These are phyloP conservation scores for Fagopyrum homotropicum DNA, from an alignment of 148 eudicot genomes.

Conservation along the genomic window DNA sequence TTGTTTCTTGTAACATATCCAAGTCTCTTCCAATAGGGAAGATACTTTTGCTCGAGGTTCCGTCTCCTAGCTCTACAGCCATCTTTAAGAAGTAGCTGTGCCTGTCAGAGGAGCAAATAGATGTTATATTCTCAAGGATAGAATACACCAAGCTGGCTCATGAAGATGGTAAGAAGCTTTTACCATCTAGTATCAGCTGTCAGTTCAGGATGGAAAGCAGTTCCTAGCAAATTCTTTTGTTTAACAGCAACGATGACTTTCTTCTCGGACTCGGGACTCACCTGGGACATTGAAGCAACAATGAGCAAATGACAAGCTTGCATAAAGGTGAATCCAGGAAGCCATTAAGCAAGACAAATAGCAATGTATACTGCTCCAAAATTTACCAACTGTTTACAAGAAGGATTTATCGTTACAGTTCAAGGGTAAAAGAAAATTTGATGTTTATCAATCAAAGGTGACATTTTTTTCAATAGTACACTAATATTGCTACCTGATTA, in stretches of 20 bases:
- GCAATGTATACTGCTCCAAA: not conserved
- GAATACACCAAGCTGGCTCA: not conserved
- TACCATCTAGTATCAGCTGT: conserved; percentile 91
- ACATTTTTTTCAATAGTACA: not conserved
- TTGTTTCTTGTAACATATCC: conserved; percentile 4
- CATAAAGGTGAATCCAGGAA: not conserved
- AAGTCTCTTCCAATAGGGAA: not conserved
- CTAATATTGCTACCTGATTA: not conserved
- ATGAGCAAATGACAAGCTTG: not conserved
- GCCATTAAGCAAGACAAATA: not conserved
- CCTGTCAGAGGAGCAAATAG: conserved; percentile 33
- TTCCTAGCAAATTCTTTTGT: conserved; percentile 80
- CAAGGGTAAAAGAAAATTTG: not conserved
- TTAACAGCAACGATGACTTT: conserved; percentile 88
- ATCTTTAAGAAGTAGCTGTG: conserved; percentile 87
- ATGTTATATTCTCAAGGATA: not conserved
- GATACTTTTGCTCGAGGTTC: conserved; percentile 14
- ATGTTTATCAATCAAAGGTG: not conserved
- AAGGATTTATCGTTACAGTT: not conserved
- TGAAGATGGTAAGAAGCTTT: not conserved
- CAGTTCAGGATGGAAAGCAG: conserved; percentile 95
- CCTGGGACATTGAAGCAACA: conserved; percentile 29
- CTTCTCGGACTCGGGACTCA: conserved; percentile 27
- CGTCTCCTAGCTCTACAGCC: conserved; percentile 43
- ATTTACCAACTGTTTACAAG: not conserved